A percentile compares a stretch with the other conserved stretches of the same genome.
phyloP scores from a whole-genome alignment of 768 basidiomycete genomes.

The Naganishia vaughanmartiniae region DNA sequence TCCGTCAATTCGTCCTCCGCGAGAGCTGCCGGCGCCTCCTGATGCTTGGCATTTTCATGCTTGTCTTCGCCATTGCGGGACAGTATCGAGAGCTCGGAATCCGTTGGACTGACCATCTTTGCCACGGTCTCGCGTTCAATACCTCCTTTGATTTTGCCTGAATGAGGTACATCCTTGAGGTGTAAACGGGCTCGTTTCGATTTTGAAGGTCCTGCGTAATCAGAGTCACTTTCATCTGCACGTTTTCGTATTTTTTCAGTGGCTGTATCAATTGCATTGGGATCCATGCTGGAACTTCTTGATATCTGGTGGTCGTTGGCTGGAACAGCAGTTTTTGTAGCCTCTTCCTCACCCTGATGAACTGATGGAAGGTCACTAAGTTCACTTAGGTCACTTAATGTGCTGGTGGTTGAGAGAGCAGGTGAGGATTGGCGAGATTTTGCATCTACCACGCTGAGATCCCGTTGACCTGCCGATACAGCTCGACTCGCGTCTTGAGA shows the following conservation, averaged over 20 bases:
- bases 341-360: not conserved
- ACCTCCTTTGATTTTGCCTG: not conserved
- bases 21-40: not conserved
- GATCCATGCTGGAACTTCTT: not conserved
- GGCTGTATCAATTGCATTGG: not conserved
- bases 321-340: not conserved
- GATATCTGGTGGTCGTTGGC: not conserved
- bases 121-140: not conserved
- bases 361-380: slow-evolving; percentile 6
- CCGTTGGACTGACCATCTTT: slow-evolving; percentile 2
- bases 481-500: not conserved
- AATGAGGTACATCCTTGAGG: not conserved
- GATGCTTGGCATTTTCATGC: not conserved
- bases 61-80: not conserved
- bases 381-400: slow-evolving; percentile 4
- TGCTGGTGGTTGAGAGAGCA: not conserved
- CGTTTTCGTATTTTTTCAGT: slow-evolving; percentile 2
- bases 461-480: not conserved
- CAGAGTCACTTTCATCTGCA: slow-evolving; percentile 1
- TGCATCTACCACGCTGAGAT: not conserved
- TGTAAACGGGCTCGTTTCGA: not conserved
- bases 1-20: not conserved
- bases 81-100: not conserved
- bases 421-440: not conserved
- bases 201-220: not conserved